A percentile compares a stretch with the other conserved stretches of the same genome.
phyloP scores from a whole-genome alignment of 441 rosid species.

The Eruca vesicaria region DNA sequence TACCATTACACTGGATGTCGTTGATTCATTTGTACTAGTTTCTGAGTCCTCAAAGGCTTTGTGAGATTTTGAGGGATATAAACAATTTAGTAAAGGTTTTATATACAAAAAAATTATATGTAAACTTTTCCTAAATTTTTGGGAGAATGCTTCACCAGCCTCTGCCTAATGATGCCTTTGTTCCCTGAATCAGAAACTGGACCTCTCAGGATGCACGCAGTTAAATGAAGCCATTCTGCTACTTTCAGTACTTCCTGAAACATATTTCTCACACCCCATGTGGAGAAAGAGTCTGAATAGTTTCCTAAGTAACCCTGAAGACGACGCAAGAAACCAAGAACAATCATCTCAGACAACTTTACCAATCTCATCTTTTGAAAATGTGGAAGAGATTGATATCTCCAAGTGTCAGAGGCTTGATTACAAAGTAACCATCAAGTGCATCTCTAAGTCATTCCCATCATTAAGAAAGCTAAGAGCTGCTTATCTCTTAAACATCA shows the following conservation, averaged over 20 bases:
- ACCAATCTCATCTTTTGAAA: constrained; percentile 50
- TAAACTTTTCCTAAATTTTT: too few relatives aligned
- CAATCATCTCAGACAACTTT: constrained; percentile 25
- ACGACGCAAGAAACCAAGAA: constrained; percentile 33
- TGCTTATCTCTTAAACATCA: constrained; percentile 67
- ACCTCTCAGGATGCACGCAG: constrained; percentile 73
- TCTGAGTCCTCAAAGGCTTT: neutral
- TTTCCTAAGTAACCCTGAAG: constrained; percentile 35
- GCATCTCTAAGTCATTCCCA: constrained; percentile 66
- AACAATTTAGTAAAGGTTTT: neutral
- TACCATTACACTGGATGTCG: neutral
- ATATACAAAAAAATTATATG: too few relatives aligned
- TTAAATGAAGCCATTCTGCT: constrained; percentile 50
- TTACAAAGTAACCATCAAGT: constrained; percentile 50
- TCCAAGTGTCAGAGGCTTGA: constrained; percentile 66
- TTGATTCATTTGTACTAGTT: neutral
- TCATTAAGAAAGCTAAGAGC: constrained; percentile 69
- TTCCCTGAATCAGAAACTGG: constrained; percentile 54
- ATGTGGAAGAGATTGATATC: constrained; percentile 61
- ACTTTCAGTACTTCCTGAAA: constrained; percentile 50
- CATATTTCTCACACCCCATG: constrained; percentile 29
- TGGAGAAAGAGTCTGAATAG: constrained; percentile 37
- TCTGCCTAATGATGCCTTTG: constrained; percentile 11
- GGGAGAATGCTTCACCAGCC: too few relatives aligned
- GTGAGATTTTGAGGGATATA: neutral